These are phyloP conservation scores for Trichomonascus vanleenenianus DNA, from an alignment of 805 yeast genomes.

Conservation along the genomic window DNA sequence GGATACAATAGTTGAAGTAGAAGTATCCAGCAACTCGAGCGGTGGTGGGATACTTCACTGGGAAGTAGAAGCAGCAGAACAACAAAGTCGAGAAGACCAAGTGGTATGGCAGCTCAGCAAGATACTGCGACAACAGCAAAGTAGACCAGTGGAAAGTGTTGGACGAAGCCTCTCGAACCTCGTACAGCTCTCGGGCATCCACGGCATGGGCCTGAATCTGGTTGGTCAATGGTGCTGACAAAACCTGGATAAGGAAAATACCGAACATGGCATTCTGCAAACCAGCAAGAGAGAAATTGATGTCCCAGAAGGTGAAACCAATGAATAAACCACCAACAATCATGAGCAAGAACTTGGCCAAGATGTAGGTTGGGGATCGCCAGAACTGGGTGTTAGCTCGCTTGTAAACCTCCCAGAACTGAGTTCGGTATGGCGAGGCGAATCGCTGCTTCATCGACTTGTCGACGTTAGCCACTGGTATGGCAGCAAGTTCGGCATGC, in stretches of 20 bases:
- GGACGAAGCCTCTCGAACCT: slow-evolving; percentile 62
- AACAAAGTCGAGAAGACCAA: slow-evolving; percentile 42
- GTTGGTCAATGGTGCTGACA: slow-evolving; percentile 50
- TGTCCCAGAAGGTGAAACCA: slow-evolving; percentile 65
- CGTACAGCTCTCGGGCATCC: slow-evolving; percentile 52
- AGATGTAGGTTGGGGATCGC: slow-evolving; percentile 57
- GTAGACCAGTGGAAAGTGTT: slow-evolving; percentile 69
- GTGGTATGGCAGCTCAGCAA: slow-evolving; percentile 57
- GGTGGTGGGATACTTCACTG: slow-evolving; percentile 35
- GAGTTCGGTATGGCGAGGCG: slow-evolving; percentile 43
- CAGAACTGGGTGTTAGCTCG: slow-evolving; percentile 42
- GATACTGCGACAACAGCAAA: slow-evolving; percentile 44
- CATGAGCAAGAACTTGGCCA: slow-evolving; percentile 48
- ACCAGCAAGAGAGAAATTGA: slow-evolving; percentile 44
- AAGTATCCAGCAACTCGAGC: slow-evolving; percentile 43
- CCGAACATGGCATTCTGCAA: slow-evolving; percentile 54
- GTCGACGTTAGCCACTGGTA: slow-evolving; percentile 21
- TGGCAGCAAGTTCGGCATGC: slow-evolving; percentile 25
- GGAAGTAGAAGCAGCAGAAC: slow-evolving; percentile 47
- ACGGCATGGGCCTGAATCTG: slow-evolving; percentile 57
- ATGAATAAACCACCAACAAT: slow-evolving; percentile 50
- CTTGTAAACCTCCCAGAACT: slow-evolving; percentile 34
- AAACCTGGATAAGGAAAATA: slow-evolving; percentile 49
- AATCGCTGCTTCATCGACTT: slow-evolving; percentile 23
- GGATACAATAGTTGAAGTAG: slow-evolving; percentile 42